A percentile compares a stretch with the other conserved stretches of the same genome.
Conservation (phyloP, 768 basidiomycete genomes). For the Podaxis sp. region DNA sequence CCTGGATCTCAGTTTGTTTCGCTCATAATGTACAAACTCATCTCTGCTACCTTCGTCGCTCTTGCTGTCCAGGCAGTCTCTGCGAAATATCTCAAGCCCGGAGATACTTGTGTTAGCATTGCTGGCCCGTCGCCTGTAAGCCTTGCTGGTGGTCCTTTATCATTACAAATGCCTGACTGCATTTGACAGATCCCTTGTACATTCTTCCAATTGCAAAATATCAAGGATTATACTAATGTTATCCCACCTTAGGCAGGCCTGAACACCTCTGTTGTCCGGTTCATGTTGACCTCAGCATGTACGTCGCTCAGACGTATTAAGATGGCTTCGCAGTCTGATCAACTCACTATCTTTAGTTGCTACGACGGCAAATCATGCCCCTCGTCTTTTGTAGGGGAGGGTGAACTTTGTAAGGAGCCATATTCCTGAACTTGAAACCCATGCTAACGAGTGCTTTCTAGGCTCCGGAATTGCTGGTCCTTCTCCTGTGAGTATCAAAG, state of each 20-base stretch:
- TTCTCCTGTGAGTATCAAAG: slow-evolving; percentile 10
- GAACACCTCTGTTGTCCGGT: slow-evolving; percentile 20
- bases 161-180: no score
- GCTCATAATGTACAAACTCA: neutral
- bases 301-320: neutral
- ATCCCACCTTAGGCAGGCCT: slow-evolving; percentile 11
- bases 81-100: neutral
- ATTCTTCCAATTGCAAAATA: neutral
- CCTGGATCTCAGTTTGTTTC: no score
- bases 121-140: slow-evolving; percentile 6
- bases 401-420: slow-evolving; percentile 17
- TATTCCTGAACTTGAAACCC: neutral
- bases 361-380: slow-evolving; percentile 17
- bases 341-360: slow-evolving; percentile 3
- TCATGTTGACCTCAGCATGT: slow-evolving; percentile 18
- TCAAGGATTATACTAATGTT: neutral
- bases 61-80: neutral
- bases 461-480: slow-evolving; percentile 18
- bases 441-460: neutral
- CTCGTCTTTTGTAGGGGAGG: slow-evolving; percentile 15
- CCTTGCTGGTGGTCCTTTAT: neutral
- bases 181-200: neutral
- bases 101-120: slow-evolving; percentile 5
- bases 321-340: neutral
- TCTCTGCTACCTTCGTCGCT: neutral